These are phyloP conservation scores for Amanita pseudoporphyria DNA, from an alignment of 768 basidiomycete species.

Conservation along the genomic window DNA sequence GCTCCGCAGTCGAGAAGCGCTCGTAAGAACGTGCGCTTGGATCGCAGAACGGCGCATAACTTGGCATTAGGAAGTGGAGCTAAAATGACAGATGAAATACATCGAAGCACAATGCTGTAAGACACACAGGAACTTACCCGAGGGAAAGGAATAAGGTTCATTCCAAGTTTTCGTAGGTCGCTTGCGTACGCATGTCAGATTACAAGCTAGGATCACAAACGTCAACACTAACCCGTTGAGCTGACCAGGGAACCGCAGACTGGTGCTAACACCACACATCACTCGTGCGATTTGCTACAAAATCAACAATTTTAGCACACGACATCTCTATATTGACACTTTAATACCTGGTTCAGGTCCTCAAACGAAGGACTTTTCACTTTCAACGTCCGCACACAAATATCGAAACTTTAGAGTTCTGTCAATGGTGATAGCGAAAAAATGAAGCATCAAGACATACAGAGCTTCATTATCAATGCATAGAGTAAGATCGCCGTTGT, in stretches of 20 bases:
- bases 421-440: not conserved
- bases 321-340: not conserved
- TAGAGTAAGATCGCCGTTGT: slow-evolving; percentile 76
- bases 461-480: slow-evolving; percentile 85
- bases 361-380: slow-evolving; percentile 52
- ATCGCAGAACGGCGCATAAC: slow-evolving; percentile 84
- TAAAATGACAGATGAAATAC: slow-evolving; percentile 18
- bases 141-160: slow-evolving; percentile 96
- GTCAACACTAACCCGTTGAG: slow-evolving; percentile 59
- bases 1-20: slow-evolving; percentile 49
- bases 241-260: slow-evolving; percentile 89
- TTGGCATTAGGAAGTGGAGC: slow-evolving; percentile 95
- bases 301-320: not conserved
- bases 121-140: slow-evolving; percentile 56
- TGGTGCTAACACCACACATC: slow-evolving; percentile 92
- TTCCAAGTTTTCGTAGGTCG: slow-evolving; percentile 81
- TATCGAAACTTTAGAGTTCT: slow-evolving; percentile 48
- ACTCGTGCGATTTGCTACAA: slow-evolving; percentile 69
- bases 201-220: not conserved
- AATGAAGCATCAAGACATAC: slow-evolving; percentile 29
- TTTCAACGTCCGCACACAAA: slow-evolving; percentile 56
- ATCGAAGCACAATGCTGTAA: slow-evolving; percentile 1
- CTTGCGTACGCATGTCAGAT: slow-evolving; percentile 24
- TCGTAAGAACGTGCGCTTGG: slow-evolving; percentile 53
- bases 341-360: slow-evolving; percentile 59